phyloP scores from a whole-genome alignment of 805 yeast species.

The Starmerella sp. region DNA sequence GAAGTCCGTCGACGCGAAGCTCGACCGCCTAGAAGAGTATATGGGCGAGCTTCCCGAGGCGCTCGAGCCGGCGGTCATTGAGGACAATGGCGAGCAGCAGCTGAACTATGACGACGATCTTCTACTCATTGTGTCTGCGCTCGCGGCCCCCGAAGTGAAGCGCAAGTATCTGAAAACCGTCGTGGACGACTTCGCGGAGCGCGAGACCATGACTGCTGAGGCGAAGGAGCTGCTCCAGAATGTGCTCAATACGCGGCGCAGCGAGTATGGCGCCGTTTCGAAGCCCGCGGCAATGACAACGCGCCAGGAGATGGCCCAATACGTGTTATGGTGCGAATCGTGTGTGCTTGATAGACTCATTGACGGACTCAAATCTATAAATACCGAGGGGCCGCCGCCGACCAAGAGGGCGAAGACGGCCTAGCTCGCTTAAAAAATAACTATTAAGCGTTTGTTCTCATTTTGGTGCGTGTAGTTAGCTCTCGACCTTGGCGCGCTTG shows the following conservation, averaged over 20 bases:
- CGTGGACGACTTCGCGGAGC: conserved; percentile 11
- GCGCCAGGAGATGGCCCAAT: background rate
- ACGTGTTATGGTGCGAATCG: background rate
- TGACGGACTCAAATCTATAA: background rate
- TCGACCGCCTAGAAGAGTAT: conserved; percentile 6
- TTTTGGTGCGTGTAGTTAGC: background rate
- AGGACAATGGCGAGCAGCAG: conserved; percentile 12
- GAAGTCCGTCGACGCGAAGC: background rate
- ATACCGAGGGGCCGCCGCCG: background rate
- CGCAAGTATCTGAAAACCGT: conserved; percentile 5
- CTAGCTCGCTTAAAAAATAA: background rate
- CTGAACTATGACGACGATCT: conserved; percentile 19
- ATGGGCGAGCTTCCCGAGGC: conserved; percentile 11
- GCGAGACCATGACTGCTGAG: conserved; percentile 10
- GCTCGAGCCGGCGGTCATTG: conserved; percentile 12
- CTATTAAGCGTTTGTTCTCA: background rate
- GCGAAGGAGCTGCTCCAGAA: conserved; percentile 11
- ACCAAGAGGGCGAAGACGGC: background rate
- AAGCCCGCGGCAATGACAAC: background rate
- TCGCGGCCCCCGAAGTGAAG: conserved; percentile 12
- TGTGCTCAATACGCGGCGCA: conserved; percentile 17
- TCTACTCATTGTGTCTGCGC: conserved; percentile 8
- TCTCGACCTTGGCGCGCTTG: conserved; percentile 9
- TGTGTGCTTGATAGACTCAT: conserved; percentile 15
- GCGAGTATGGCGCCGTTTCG: conserved; percentile 18